A percentile compares a stretch with the other conserved stretches of the same genome.
Conservation (phyloP, 768 basidiomycete genomes). For the Paxillus involutus region DNA sequence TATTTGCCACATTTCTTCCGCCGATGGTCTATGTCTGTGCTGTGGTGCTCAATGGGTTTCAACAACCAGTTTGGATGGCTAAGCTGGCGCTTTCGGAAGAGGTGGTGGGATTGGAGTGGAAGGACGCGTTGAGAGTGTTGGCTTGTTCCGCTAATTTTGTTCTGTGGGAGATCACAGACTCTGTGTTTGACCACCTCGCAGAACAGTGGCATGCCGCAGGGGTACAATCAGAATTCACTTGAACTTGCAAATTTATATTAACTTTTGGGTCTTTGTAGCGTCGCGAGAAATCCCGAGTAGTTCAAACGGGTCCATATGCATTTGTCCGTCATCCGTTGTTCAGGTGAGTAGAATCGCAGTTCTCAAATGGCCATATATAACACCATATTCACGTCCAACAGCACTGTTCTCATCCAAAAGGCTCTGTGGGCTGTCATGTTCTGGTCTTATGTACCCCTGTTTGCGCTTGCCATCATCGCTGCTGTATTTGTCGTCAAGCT, state of each 20-base stretch:
- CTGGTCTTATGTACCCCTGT: conserved; percentile 28
- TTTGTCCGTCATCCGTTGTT: conserved; percentile 33
- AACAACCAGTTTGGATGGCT: conserved; percentile 28
- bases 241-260: neutral
- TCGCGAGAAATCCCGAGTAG: conserved; percentile 26
- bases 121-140: conserved; percentile 9
- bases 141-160: conserved; percentile 15
- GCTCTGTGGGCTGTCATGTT: conserved; percentile 5
- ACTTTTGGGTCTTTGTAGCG: conserved; percentile 6
- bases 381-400: neutral
- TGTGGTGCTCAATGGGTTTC: conserved; percentile 19
- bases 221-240: conserved; percentile 8
- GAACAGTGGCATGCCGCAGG: conserved; percentile 23
- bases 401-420: too few species aligned
- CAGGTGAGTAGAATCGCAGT: conserved; percentile 8
- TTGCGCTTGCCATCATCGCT: conserved; percentile 9
- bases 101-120: conserved; percentile 7
- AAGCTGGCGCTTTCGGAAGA: conserved; percentile 12
- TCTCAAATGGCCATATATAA: neutral
- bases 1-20: conserved; percentile 6
- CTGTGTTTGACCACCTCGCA: conserved; percentile 8
- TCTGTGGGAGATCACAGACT: neutral
- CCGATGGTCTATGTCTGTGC: conserved; percentile 21
- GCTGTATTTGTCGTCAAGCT: conserved; percentile 22
- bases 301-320: conserved; percentile 29